These are phyloP conservation scores for Tuber magnatum DNA, from an alignment of 495 filamentous ascomycete species.

Conservation along the genomic window DNA sequence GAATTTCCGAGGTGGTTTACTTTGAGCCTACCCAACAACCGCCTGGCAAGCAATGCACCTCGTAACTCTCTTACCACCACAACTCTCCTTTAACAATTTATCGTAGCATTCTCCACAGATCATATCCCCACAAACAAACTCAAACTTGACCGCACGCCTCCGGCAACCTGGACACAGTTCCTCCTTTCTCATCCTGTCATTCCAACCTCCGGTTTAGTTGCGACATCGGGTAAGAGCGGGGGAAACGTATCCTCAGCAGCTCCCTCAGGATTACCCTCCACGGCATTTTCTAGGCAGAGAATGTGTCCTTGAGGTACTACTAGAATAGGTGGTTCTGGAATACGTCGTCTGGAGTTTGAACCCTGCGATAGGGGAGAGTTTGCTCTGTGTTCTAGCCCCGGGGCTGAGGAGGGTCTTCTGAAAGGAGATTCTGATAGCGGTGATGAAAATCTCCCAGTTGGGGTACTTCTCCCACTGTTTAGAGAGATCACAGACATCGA, in stretches of 20 bases:
- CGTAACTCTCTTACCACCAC: not conserved
- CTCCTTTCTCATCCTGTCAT: not conserved
- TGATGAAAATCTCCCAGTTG: not conserved
- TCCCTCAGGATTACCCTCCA: not conserved
- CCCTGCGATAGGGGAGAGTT: not conserved
- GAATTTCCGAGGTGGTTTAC: not conserved
- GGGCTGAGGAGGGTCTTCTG: not conserved
- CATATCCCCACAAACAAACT: constrained; percentile 4
- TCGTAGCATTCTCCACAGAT: not conserved
- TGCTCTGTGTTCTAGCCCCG: not conserved
- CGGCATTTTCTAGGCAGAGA: not conserved
- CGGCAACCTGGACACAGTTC: not conserved
- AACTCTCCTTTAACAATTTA: not conserved
- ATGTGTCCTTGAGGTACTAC: not conserved
- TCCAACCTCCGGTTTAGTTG: not conserved
- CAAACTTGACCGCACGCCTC: not conserved
- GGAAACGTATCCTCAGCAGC: not conserved
- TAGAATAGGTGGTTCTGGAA: not conserved
- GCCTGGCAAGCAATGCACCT: not conserved
- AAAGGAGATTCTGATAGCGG: not conserved
- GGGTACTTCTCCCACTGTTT: not conserved
- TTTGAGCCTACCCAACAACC: not conserved
- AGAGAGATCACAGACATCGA: not conserved
- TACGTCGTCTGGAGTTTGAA: not conserved
- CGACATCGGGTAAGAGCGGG: not conserved